Conservation (phyloP, 1,284 basidiomycete species). For the Paramarasmius palmivorus region DNA sequence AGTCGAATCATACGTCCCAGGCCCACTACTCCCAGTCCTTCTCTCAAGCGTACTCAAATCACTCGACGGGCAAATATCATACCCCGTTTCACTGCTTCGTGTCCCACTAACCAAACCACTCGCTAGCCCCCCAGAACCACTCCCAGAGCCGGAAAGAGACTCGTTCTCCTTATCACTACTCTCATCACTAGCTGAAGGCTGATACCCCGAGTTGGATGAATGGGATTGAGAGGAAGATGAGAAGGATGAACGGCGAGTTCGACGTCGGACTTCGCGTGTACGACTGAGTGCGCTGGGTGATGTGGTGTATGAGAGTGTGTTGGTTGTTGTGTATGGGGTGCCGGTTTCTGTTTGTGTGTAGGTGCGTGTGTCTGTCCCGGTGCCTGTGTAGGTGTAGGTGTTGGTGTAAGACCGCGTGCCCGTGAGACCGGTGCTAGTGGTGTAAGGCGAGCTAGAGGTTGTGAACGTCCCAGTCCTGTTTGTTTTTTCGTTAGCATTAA, state of each 20-base stretch:
- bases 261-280: slow-evolving; percentile 57
- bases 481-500: no score
- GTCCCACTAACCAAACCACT: slow-evolving; percentile 22
- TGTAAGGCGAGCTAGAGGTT: no score
- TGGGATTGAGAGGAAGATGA: slow-evolving; percentile 30
- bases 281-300: slow-evolving; percentile 44
- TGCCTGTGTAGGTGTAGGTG: slow-evolving; percentile 22
- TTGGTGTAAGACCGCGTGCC: background rate
- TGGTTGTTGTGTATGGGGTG: slow-evolving; percentile 32
- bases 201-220: slow-evolving; percentile 29
- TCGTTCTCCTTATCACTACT: slow-evolving; percentile 22
- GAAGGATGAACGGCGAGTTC: no score
- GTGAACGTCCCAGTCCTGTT: no score
- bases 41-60: slow-evolving; percentile 41
- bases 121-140: slow-evolving; percentile 7
- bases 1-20: slow-evolving; percentile 22
- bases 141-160: no score
- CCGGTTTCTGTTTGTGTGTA: background rate
- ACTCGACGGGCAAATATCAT: slow-evolving; percentile 49
- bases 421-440: no score
- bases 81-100: slow-evolving; percentile 45
- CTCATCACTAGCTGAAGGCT: slow-evolving; percentile 18
- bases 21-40: slow-evolving; percentile 26
- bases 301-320: slow-evolving; percentile 21
- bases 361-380: slow-evolving; percentile 10